A percentile compares a stretch with the other conserved stretches of the same genome.
Evolutionary conservation across 495 filamentous ascomycete species (phyloP).

Genomic region (Chlorociboria aeruginascens): DNA sequence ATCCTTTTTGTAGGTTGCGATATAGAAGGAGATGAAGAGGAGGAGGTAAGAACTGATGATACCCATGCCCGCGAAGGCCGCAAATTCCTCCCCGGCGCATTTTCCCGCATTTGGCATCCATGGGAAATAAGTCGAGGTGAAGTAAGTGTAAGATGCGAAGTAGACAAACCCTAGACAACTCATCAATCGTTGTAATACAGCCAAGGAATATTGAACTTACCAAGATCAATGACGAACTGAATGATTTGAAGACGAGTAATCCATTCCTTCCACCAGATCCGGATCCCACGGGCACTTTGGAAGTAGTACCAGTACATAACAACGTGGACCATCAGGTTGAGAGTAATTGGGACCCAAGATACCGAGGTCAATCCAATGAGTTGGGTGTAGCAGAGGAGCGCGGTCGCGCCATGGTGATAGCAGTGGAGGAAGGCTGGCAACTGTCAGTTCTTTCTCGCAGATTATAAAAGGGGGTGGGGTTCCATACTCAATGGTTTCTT

Average conservation of each 20-base stretch:
- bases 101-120: conserved; percentile 69
- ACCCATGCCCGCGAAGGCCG: conserved; percentile 83
- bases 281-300: conserved; percentile 69
- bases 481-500: conserved; percentile 71
- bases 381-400: conserved; percentile 77
- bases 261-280: conserved; percentile 87
- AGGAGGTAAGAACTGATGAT: conserved; percentile 90
- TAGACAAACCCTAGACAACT: conserved; percentile 55
- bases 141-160: conserved; percentile 92
- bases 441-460: conserved; percentile 16
- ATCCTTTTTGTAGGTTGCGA: conserved; percentile 89
- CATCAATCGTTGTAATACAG: conserved; percentile 29
- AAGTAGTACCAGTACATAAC: conserved; percentile 76
- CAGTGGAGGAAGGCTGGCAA: conserved; percentile 68
- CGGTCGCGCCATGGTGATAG: conserved; percentile 77
- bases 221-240: conserved; percentile 71
- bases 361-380: conserved; percentile 68
- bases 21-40: conserved; percentile 98
- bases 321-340: conserved; percentile 70
- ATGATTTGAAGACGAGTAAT: conserved; percentile 77
- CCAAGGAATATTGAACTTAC: conserved; percentile 31
- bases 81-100: conserved; percentile 96
- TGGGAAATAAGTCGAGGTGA: conserved; percentile 83
- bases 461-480: neutral
- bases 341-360: conserved; percentile 64